These are phyloP conservation scores for Aspergillus brunneoviolaceus DNA, from an alignment of 2,329 filamentous ascomycete species.

Conservation along the genomic window DNA sequence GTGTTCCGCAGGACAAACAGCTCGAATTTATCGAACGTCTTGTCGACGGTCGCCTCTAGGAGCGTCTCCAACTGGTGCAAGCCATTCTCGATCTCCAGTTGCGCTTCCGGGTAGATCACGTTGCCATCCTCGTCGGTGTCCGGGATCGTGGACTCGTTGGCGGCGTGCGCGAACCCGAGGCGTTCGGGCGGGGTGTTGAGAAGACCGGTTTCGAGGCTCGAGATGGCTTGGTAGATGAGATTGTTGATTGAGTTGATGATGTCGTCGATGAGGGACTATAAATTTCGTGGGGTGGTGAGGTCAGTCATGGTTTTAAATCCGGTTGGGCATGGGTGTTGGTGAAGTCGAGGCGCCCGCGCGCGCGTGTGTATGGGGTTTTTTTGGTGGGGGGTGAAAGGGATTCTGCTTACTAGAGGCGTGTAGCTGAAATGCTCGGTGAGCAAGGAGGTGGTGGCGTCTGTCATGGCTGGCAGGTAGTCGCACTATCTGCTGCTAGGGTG, in stretches of 20 bases:
- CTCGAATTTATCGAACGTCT: slow-evolving; percentile 82
- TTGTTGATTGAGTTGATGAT: slow-evolving; percentile 97
- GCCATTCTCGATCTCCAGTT: slow-evolving; percentile 81
- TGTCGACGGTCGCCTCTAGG: slow-evolving; percentile 76
- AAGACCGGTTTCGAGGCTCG: slow-evolving; percentile 81
- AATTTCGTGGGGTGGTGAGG: slow-evolving; percentile 1
- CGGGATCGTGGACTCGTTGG: slow-evolving; percentile 48
- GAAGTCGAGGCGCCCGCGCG: not conserved
- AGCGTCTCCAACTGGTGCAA: slow-evolving; percentile 81
- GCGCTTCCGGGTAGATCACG: slow-evolving; percentile 51
- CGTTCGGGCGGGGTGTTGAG: slow-evolving; percentile 69
- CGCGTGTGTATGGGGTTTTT: not conserved
- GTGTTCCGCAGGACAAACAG: slow-evolving; percentile 89
- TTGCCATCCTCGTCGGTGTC: slow-evolving; percentile 49
- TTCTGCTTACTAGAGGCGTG: slow-evolving; percentile 73
- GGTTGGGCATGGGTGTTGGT: too few species aligned
- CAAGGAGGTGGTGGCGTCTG: slow-evolving; percentile 56
- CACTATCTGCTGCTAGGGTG: slow-evolving; percentile 9
- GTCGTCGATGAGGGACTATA: slow-evolving; percentile 92
- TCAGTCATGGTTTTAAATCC: slow-evolving; percentile 13
- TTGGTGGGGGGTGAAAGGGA: not conserved
- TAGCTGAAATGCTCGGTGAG: slow-evolving; percentile 96
- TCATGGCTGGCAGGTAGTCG: slow-evolving; percentile 28
- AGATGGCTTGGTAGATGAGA: slow-evolving; percentile 84
- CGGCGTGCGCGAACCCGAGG: slow-evolving; percentile 70